Percentiles rank a stretch among this genome's conserved stretches.
phyloP scores from a whole-genome alignment of 345 rosid genomes.

The Dipteronia sinensis region DNA sequence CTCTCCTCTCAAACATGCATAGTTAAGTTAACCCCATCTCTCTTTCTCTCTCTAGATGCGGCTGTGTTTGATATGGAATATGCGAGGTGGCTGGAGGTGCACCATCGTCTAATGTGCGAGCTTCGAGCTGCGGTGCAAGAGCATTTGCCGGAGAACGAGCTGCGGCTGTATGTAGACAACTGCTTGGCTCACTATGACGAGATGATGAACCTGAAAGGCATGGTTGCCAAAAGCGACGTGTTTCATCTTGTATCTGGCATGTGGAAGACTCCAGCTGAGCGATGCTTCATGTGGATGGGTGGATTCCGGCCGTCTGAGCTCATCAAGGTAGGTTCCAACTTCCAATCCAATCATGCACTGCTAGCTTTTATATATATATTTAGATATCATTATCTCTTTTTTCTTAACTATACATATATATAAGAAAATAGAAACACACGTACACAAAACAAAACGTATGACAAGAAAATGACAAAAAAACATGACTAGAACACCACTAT shows the following conservation, averaged over 20 bases:
- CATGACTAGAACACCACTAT: conserved; percentile 3
- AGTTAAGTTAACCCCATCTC: background rate
- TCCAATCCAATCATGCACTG: conserved; percentile 1
- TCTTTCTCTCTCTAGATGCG: conserved; percentile 45
- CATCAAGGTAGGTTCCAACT: conserved; percentile 62
- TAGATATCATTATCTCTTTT: background rate
- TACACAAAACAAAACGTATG: background rate
- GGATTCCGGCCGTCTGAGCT: conserved; percentile 96
- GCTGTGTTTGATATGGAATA: conserved; percentile 90
- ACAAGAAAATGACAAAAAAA: conserved; percentile 24
- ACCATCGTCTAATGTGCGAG: conserved; percentile 77
- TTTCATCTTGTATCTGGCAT: conserved; percentile 91
- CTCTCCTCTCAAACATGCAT: background rate
- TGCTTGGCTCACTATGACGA: conserved; percentile 81
- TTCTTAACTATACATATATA: background rate
- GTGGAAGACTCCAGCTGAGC: conserved; percentile 98
- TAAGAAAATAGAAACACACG: background rate
- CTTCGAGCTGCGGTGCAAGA: conserved; percentile 93
- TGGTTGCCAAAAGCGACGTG: conserved; percentile 83
- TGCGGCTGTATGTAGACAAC: conserved; percentile 76
- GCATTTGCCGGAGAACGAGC: conserved; percentile 82
- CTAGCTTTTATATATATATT: background rate
- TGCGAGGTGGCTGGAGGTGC: conserved; percentile 86
- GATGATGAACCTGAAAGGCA: conserved; percentile 70
- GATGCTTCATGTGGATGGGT: conserved; percentile 99